Base-by-base conservation (phyloP, 2,329 filamentous ascomycete genomes). In the Pseudogymnoascus sp. region DNA sequence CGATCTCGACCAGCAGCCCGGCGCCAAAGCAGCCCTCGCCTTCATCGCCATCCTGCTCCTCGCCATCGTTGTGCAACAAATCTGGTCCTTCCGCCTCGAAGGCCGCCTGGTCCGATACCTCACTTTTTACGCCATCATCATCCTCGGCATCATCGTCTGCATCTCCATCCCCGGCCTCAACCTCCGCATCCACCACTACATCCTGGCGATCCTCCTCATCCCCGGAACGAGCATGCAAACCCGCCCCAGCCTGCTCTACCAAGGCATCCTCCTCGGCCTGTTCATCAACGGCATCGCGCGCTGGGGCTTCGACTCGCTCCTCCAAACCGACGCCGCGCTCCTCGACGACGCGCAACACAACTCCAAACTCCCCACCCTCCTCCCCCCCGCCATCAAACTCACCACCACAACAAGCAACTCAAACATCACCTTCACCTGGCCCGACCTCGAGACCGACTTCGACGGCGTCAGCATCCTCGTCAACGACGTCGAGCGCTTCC, bases 211-310 rank as follows among this genome's bases (percentile, higher is more conserved):
- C 12, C 80, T 98, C 0, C 82, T 99, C 0, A 83, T 98, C 4
- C 91, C 93, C 0, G 95, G 93, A 0, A 98, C 95, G 0, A 87
- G 86, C 61, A 86, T 98, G 75, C 93, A 96, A 68, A 98, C 90
- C 5, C 85, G 95, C 0, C 89, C 91, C 0, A 88, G 88, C 0
- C 79, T 98, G 7, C 75, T 96, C 2, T 98, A 95, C 71, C 93
- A 98, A 74, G 95, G 95, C 10, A 79, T 99, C 1, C 80, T 99
- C 0, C 78, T 98, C 6, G 95, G 95, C 0, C 82, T 98, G 0
- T 98, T 97, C 75, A 88, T 97, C 77, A 97, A 97, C 73, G 93
- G 95, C 61, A 86, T 96, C 65, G 93, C 93, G 3, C 84, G 93
- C 46, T 98, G 95, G 95, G 93, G 93, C 0, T 99, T 96, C 74